phyloP scores from a whole-genome alignment of 768 basidiomycete genomes.

The Tylopilus sp. region DNA sequence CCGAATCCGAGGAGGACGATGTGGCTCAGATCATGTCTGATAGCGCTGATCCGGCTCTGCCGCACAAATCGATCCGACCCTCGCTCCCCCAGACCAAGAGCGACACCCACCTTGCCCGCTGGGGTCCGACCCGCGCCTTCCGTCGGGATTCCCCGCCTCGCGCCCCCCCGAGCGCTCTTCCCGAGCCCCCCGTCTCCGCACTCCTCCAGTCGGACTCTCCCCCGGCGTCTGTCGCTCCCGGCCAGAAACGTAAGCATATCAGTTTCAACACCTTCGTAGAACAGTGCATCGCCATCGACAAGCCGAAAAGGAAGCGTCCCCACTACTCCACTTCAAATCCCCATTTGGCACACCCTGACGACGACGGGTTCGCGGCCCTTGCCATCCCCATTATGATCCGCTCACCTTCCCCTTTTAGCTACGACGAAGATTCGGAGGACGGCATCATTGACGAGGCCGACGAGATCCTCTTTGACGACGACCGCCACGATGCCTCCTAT shows the following conservation, averaged over 20 bases:
- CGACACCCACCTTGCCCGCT: conserved; percentile 74
- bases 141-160: conserved; percentile 74
- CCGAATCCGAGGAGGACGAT: conserved; percentile 51
- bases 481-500: conserved; percentile 19
- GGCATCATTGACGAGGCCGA: conserved; percentile 50
- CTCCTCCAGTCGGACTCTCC: conserved; percentile 20
- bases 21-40: conserved; percentile 17
- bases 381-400: background rate
- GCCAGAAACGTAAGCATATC: conserved; percentile 80
- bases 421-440: conserved; percentile 68
- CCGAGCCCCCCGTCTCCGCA: conserved; percentile 8
- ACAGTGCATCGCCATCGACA: conserved; percentile 90
- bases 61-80: conserved; percentile 39
- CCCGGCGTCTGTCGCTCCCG: conserved; percentile 10
- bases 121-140: conserved; percentile 43
- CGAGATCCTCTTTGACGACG: conserved; percentile 28
- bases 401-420: conserved; percentile 37
- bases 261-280: conserved; percentile 98
- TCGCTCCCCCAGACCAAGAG: conserved; percentile 79
- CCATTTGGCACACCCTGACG: conserved; percentile 38
- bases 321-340: conserved; percentile 9
- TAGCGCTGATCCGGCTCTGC: conserved; percentile 13
- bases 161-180: conserved; percentile 25
- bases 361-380: conserved; percentile 55
- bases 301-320: conserved; percentile 44